Evolutionary conservation across 2,329 filamentous ascomycete species (phyloP).

Genomic region (Hypoxylon sp.): DNA sequence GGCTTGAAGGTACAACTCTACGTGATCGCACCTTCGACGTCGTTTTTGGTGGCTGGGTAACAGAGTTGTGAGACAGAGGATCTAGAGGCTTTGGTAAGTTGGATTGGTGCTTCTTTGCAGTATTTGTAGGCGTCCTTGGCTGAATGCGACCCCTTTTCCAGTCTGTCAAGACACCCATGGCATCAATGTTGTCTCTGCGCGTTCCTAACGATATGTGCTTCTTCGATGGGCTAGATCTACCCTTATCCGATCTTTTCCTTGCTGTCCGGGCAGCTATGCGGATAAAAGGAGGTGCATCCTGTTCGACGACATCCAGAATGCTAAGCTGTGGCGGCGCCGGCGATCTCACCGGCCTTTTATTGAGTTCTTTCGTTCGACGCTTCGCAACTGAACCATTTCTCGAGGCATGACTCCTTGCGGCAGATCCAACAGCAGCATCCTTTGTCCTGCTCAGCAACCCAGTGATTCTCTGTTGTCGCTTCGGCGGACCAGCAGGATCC

Average conservation of each 20-base stretch:
- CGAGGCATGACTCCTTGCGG: not conserved
- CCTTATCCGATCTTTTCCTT: conserved; percentile 55
- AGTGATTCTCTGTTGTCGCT: conserved; percentile 45
- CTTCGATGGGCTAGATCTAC: conserved; percentile 61
- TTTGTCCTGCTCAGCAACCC: conserved; percentile 38
- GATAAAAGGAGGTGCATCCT: conserved; percentile 63
- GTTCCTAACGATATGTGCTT: conserved; percentile 69
- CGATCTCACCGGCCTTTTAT: conserved; percentile 11
- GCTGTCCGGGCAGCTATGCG: conserved; percentile 68
- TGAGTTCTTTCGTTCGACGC: conserved; percentile 20
- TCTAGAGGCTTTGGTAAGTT: conserved; percentile 32
- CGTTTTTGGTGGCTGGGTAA: conserved; percentile 4
- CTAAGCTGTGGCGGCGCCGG: conserved; percentile 58
- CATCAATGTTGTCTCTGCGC: conserved; percentile 67
- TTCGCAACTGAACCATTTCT: conserved; percentile 2
- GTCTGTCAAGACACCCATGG: conserved; percentile 57
- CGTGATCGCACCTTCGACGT: conserved; percentile 20
- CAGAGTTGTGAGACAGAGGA: conserved; percentile 37
- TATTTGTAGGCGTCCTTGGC: conserved; percentile 49
- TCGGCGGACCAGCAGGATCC: conserved; percentile 37
- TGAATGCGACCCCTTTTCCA: conserved; percentile 65
- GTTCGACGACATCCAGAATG: conserved; percentile 67
- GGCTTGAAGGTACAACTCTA: conserved; percentile 24
- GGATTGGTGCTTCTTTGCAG: conserved; percentile 36
- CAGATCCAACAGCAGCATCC: conserved; percentile 15